Conservation (phyloP, 2,329 filamentous ascomycete species). For the Aspergillus brasiliensis region DNA sequence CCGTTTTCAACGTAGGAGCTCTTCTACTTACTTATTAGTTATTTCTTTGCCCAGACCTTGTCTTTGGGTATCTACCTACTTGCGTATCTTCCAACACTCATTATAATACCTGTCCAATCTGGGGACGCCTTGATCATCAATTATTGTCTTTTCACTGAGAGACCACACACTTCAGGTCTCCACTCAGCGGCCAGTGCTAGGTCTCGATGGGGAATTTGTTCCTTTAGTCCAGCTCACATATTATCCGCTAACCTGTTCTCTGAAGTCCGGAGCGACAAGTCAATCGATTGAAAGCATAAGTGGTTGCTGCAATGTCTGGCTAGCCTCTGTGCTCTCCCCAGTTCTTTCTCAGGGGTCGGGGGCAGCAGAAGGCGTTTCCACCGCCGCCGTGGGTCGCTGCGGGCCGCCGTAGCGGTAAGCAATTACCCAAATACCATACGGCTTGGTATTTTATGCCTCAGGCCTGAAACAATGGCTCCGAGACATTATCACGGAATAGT, state of each 20-base stretch:
- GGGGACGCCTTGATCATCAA: slow-evolving; percentile 14
- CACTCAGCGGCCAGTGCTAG: not conserved
- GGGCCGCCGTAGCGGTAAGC: slow-evolving; percentile 21
- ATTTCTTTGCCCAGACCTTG: not conserved
- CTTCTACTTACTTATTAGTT: too few species aligned
- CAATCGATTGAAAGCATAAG: not conserved
- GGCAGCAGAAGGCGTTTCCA: slow-evolving; percentile 13
- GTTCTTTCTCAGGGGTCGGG: slow-evolving; percentile 29
- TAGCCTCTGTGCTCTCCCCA: not conserved
- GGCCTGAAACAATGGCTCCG: not conserved
- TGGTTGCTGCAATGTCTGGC: not conserved
- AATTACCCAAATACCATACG: not conserved
- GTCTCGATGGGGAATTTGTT: not conserved
- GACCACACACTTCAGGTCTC: not conserved
- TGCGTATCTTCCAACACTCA: slow-evolving; percentile 2
- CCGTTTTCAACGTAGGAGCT: too few species aligned
- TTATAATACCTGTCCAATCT: slow-evolving; percentile 14
- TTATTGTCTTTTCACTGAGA: slow-evolving; percentile 7
- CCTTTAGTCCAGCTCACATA: not conserved
- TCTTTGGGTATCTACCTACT: not conserved
- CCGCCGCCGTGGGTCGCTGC: slow-evolving; percentile 27
- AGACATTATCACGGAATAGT: not conserved
- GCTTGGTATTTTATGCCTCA: not conserved
- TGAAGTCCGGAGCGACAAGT: not conserved
- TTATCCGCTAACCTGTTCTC: not conserved